Base-by-base conservation (phyloP, 2,329 filamentous ascomycete species). In the Fusarium sacchari region DNA sequence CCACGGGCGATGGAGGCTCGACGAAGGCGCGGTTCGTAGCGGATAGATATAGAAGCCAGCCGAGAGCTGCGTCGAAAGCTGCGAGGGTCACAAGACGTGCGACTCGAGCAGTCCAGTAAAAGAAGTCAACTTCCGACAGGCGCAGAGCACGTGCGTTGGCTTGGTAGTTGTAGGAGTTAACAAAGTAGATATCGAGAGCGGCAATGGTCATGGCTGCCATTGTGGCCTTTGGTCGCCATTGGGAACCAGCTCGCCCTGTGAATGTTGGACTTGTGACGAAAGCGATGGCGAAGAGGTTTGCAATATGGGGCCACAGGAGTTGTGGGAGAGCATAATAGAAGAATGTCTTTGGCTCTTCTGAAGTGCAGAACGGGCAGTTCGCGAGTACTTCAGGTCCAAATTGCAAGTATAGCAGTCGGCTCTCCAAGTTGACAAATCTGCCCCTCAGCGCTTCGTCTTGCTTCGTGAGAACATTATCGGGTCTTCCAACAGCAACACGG, bases 21-120 rank as follows among this genome's bases (percentile, higher is more conserved):
- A 90, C 88, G 74, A 97, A 94, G 67, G 93, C 92, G 26, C 95
- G 91, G 78, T 95, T 92, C 9, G 96, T 98, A 22, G 90, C 89
- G 6, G 92, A 91, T 8, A 96, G 86, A 83, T 92, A 98, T 42
- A 98, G 84, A 8, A 92, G 81, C 59, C 84, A 87, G 0, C 90
- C 93, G 1, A 96, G 82, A 2, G 86, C 63, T 1, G 82, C 86
- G 79, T 98, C 92, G 28, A 94, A 86, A 0, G 85, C 74, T 0
- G 91, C 91, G 7, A 98, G 88, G 3, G 83, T 84, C 20, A 94
- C 76, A 36, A 88, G 88, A 6, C 96, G 91, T 60, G 88, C 84
- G 4, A 89, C 83, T 5, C 91, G 89, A 72, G 92, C 82, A 32
- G 86, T 86, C 93, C 94, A 96, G 87, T 89, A 90, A 80, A 93